Evolutionary conservation across 2,329 filamentous ascomycete species (phyloP).

Genomic region (Alternaria viburni): DNA sequence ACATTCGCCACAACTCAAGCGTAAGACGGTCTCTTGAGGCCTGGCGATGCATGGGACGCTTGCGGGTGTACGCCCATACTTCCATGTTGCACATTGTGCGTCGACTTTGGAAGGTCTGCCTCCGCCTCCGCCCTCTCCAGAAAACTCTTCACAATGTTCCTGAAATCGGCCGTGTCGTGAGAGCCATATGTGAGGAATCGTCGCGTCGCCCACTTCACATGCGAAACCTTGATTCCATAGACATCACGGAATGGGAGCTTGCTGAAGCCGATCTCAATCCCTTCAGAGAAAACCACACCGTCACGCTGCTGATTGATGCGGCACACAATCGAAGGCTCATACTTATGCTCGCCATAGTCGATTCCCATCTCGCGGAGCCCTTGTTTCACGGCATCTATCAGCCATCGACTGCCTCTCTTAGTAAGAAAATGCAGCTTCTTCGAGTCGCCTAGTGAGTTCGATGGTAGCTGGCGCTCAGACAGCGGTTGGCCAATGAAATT

Average conservation of each 20-base stretch:
- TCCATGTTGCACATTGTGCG: background rate
- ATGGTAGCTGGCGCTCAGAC: conserved; percentile 17
- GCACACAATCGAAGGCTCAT: conserved; percentile 24
- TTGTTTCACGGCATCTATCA: conserved; percentile 31
- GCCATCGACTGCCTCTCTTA: conserved; percentile 31
- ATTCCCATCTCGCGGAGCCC: conserved; percentile 32
- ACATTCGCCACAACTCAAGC: background rate
- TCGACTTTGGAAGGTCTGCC: background rate
- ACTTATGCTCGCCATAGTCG: conserved; percentile 25
- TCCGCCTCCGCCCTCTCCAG: conserved; percentile 24
- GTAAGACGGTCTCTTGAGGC: conserved; percentile 3
- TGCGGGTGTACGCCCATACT: background rate
- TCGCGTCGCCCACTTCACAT: conserved; percentile 28
- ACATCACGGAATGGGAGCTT: conserved; percentile 35
- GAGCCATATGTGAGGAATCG: background rate
- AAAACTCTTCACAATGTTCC: conserved; percentile 25
- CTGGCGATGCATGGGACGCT: background rate
- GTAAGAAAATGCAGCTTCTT: conserved; percentile 37
- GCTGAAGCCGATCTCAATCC: conserved; percentile 30
- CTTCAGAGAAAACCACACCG: conserved; percentile 28
- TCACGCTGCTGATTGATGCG: conserved; percentile 29
- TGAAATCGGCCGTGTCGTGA: conserved; percentile 22
- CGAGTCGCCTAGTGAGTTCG: conserved; percentile 24
- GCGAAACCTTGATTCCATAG: conserved; percentile 29
- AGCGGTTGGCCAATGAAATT: conserved; percentile 1